These are phyloP conservation scores for Spergularia marina DNA, from an alignment of 148 eudicot genomes.

Conservation along the genomic window DNA sequence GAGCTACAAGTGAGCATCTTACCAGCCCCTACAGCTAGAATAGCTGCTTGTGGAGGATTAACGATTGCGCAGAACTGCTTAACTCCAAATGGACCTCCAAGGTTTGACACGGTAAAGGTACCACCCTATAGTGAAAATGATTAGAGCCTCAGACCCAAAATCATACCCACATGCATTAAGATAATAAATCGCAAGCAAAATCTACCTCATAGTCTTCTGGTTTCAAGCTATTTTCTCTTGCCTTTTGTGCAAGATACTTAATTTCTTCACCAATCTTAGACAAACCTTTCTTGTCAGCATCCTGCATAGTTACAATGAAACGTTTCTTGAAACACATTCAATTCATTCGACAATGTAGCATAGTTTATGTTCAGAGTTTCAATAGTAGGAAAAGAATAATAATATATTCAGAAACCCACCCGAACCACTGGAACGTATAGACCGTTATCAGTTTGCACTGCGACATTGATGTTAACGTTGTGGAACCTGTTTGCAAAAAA, in stretches of 20 bases:
- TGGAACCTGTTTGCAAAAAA: slow-evolving; percentile 48
- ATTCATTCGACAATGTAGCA: background rate
- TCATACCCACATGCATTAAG: background rate
- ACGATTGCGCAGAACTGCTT: slow-evolving; percentile 96
- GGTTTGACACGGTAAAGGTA: slow-evolving; percentile 88
- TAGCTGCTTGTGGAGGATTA: slow-evolving; percentile 96
- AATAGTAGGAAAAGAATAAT: background rate
- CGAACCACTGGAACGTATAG: slow-evolving; percentile 79
- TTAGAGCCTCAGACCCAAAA: background rate
- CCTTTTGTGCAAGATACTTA: slow-evolving; percentile 80
- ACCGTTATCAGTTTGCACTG: slow-evolving; percentile 98
- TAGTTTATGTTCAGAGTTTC: background rate
- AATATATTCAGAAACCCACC: slow-evolving; percentile 36
- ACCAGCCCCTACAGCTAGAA: slow-evolving; percentile 94
- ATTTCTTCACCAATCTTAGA: slow-evolving; percentile 81
- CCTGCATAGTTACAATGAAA: slow-evolving; percentile 39
- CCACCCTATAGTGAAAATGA: slow-evolving; percentile 54
- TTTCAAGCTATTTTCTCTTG: slow-evolving; percentile 82
- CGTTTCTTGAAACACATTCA: background rate
- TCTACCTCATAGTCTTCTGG: slow-evolving; percentile 93
- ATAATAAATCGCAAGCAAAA: slow-evolving; percentile 3
- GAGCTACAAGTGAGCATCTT: slow-evolving; percentile 1
- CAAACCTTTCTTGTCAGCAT: slow-evolving; percentile 94
- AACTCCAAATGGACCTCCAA: slow-evolving; percentile 96
- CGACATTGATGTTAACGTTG: slow-evolving; percentile 86